Base-by-base conservation (phyloP, 2,329 filamentous ascomycete species). In the Penicillium janthinellum region DNA sequence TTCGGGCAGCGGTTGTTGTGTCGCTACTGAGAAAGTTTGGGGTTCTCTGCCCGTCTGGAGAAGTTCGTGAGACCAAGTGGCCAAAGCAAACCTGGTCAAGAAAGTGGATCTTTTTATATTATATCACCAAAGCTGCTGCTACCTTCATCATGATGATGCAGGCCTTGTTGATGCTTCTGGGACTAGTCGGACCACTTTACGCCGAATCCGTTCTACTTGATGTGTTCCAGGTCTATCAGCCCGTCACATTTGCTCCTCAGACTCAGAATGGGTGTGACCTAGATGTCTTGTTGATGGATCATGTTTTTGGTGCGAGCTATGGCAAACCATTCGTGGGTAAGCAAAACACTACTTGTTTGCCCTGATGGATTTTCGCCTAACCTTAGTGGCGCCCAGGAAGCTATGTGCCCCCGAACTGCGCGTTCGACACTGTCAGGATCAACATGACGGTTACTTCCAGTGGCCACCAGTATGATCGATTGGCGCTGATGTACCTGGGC, bases 391-490 rank as follows among this genome's bases (percentile, higher is more conserved):
- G 42, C 59, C 28, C 52, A 89, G 86, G 85, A 48, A 74, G 80
- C 15, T 92, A 91, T 70, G 79, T 76, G 1, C 90, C 90, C 12
- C 89, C 90, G 1, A 69, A 76, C 28, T 92, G 88, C 74, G 75
- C 82, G 15, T 95, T 94, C 78, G 89, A 92, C 70, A 84, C 86
- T 37, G 88, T 93, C 15, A 83, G 86, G 25, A 86, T 95, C 74
- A 92, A 92, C 70, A 84, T 95, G 65, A 93, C 89, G 0, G 88
- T 90, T 14, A 85, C 85, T 0, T 90, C 88, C 10, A 79, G 81
- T 62, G 91, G 91, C 0, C 83, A 85, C 3, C 91, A 96, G 67
- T 93, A 85, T 74, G 91, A 96, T 72, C 84, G 91, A 41, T 81
- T 94, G 8, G 91, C 86, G 4, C 75, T 89, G 35, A 88, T 95